A percentile compares a stretch with the other conserved stretches of the same genome.
Conservation (phyloP, 169 alveolate species). For the Hepatocystis sp. region DNA sequence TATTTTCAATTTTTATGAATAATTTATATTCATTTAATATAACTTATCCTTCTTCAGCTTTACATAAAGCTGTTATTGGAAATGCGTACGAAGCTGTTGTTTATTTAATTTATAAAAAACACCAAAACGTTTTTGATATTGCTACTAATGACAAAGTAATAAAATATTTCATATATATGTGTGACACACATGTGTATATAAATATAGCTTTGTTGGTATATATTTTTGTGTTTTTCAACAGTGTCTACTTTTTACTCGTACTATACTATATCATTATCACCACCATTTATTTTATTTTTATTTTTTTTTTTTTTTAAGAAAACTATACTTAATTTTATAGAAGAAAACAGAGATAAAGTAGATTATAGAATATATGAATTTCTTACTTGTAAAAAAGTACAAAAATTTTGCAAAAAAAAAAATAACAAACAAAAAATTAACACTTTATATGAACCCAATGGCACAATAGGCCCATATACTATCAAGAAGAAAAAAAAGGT, state of each 20-base stretch:
- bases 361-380: conserved; percentile 33
- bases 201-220: neutral
- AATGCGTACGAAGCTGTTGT: conserved; percentile 59
- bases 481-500: too few species aligned
- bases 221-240: neutral
- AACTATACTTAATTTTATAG: conserved; percentile 32
- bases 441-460: conserved; percentile 34
- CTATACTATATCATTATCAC: too few species aligned
- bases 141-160: conserved; percentile 56
- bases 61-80: conserved; percentile 68
- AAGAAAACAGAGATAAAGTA: conserved; percentile 44
- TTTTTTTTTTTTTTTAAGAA: conserved; percentile 30
- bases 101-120: conserved; percentile 13
- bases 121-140: conserved; percentile 38
- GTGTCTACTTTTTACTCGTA: too few species aligned
- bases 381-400: conserved; percentile 14
- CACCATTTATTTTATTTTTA: too few species aligned
- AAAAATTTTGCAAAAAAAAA: conserved; percentile 12
- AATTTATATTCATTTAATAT: conserved; percentile 17
- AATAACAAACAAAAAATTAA: neutral
- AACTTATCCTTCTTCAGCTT: conserved; percentile 11
- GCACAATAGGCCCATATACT: conserved; percentile 33
- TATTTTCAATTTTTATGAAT: conserved; percentile 29
- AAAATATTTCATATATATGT: too few species aligned
- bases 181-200: neutral